Evolutionary conservation across 495 filamentous ascomycete genomes (phyloP).

Genomic region (Chaetomium fimeti): DNA sequence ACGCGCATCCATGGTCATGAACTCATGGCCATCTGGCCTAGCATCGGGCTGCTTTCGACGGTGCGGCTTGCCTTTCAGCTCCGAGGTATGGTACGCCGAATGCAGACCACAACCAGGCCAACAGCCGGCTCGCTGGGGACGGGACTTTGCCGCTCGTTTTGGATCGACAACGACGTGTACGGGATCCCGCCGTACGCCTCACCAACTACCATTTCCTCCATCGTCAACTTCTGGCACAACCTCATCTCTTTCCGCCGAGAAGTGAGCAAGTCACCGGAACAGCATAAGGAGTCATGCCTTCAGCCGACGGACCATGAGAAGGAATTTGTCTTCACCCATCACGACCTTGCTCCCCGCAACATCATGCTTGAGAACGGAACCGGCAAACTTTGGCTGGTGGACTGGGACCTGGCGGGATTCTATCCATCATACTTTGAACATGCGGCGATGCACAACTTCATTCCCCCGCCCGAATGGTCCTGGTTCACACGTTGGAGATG

Average conservation of each 20-base stretch:
- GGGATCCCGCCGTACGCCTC: constrained; percentile 5
- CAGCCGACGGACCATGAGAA: neutral
- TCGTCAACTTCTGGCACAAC: constrained; percentile 17
- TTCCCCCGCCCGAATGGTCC: constrained; percentile 4
- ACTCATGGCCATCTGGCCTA: neutral
- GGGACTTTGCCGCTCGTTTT: constrained; percentile 2
- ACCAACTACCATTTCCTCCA: neutral
- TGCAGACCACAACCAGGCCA: constrained; percentile 3
- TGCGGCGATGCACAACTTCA: constrained; percentile 12
- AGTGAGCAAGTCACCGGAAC: neutral
- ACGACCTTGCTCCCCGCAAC: constrained; percentile 11
- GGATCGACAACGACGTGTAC: constrained; percentile 10
- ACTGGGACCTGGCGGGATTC: constrained; percentile 9
- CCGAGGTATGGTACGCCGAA: neutral
- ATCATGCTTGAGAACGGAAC: constrained; percentile 11
- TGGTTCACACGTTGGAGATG: neutral
- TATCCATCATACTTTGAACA: constrained; percentile 14
- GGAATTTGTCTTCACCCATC: constrained; percentile 4
- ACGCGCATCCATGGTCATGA: neutral
- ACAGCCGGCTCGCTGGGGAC: constrained; percentile 11
- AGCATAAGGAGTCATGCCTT: constrained; percentile 7
- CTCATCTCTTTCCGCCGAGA: constrained; percentile 1
- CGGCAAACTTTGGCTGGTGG: constrained; percentile 4
- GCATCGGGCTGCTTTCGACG: neutral
- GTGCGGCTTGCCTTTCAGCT: neutral